Conservation (phyloP, 2,329 filamentous ascomycete genomes). For the Monosporascus sp. region DNA sequence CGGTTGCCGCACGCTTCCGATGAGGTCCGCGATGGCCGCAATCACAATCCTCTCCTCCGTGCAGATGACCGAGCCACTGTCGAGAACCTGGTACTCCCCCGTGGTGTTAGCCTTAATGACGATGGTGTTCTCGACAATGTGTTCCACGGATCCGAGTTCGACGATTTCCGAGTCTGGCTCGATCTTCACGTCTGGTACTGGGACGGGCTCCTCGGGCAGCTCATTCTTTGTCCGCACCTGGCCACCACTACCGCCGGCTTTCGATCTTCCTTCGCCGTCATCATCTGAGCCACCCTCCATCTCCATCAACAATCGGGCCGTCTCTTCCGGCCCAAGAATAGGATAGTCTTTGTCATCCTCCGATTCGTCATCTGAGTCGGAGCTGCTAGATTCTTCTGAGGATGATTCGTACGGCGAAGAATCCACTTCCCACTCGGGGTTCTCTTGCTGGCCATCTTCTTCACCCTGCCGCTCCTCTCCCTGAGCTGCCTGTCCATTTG, state of each 20-base stretch:
- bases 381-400: conserved; percentile 47
- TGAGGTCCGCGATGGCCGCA: conserved; percentile 76
- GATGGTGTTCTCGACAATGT: conserved; percentile 71
- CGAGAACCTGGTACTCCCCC: conserved; percentile 80
- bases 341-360: conserved; percentile 54
- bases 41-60: conserved; percentile 69
- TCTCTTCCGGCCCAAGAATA: conserved; percentile 74
- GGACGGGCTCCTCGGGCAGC: conserved; percentile 53
- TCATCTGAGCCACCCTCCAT: conserved; percentile 76
- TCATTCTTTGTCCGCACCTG: conserved; percentile 82
- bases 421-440: conserved; percentile 81
- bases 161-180: conserved; percentile 72
- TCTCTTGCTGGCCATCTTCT: conserved; percentile 18
- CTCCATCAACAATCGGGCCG: conserved; percentile 79
- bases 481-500: conserved; percentile 3
- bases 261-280: conserved; percentile 54
- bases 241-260: conserved; percentile 34
- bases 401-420: conserved; percentile 72
- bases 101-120: conserved; percentile 74
- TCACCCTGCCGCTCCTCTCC: conserved; percentile 9
- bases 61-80: conserved; percentile 79
- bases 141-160: conserved; percentile 69
- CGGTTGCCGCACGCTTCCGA: conserved; percentile 81
- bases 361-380: conserved; percentile 52
- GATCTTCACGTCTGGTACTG: conserved; percentile 74